Conservation (phyloP, 192 early-diverging fungal genomes). For the Rhizoclosmatium sp. region DNA sequence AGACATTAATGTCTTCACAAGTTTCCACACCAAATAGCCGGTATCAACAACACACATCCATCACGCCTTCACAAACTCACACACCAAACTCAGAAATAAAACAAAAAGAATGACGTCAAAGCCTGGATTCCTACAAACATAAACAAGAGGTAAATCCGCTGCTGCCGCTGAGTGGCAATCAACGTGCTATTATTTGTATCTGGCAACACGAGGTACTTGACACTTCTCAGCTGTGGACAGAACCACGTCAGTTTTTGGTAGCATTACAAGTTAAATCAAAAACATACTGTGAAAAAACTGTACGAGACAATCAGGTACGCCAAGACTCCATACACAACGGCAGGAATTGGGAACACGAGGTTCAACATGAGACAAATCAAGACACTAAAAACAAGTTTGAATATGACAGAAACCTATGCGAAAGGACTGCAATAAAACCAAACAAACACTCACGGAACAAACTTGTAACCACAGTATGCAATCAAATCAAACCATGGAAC, state of each 20-base stretch:
- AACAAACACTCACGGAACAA: constrained; percentile 70
- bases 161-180: constrained; percentile 70
- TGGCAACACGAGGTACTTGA: constrained; percentile 60
- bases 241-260: neutral
- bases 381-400: constrained; percentile 37
- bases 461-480: constrained; percentile 94
- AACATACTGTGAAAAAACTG: constrained; percentile 85
- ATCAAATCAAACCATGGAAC: constrained; percentile 85
- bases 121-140: constrained; percentile 83
- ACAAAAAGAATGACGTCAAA: constrained; percentile 81
- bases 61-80: neutral
- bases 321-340: constrained; percentile 73
- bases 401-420: neutral
- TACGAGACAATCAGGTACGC: constrained; percentile 78
- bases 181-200: constrained; percentile 45
- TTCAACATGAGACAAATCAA: constrained; percentile 56
- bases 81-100: constrained; percentile 40
- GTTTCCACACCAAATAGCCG: no score
- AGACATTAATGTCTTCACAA: no score
- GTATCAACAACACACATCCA: no score
- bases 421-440: neutral
- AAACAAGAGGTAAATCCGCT: constrained; percentile 89
- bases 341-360: constrained; percentile 42
- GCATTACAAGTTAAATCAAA: neutral
- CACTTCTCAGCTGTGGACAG: constrained; percentile 46